Base-by-base conservation (phyloP, 345 rosid species). In the Viola odorata region DNA sequence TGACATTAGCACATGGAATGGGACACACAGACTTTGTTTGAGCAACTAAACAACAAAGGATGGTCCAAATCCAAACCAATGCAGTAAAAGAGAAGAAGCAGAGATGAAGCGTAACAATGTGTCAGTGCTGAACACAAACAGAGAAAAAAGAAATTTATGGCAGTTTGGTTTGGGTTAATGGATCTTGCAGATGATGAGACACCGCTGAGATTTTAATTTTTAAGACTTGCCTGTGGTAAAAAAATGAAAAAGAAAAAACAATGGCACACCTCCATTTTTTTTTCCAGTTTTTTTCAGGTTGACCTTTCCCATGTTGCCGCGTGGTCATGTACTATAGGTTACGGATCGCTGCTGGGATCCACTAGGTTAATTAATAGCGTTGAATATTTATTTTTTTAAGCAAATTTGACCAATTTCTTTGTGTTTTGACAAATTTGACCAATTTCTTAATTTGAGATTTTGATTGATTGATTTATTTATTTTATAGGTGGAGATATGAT, bases 161-260 rank as follows among this genome's bases (percentile, higher is more conserved):
- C 10, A 3, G 13, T 38, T n/a, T 42, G 48, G n/a, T 36, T 49
- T 16, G 61, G 75, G 13, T n/a, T 74, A 80, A 70, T 66, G 39
- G 75, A 67, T 60, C 45, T 52, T 40, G 73, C 11, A 61, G 51
- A 58, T 44, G 70, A 52, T 36, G 63, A 74, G 55, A 50, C 66
- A 52, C 67, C 39, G 62, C 59, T 48, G 41, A 61, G 14, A 72
- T 63, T 49, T 48, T 41, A 37, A 13, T 39, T 12, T 32, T 37
- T 55, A 56, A n/a, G 66, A 8, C 66, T 57, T 13, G n/a, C 12
- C 56, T 5, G 55, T 57, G 52, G 70, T 62, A 63, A 63, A 62
- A 12, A 11, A 5, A 52, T 23, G 41, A 36, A 52, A 32, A 16
- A n/a, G 14, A 32, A 6, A 40, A 15, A 1, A 7, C 7, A 5